A percentile compares a stretch with the other conserved stretches of the same genome.
Conservation (phyloP, 1,139 yeast species). For the Yamadazyma buinensis region DNA sequence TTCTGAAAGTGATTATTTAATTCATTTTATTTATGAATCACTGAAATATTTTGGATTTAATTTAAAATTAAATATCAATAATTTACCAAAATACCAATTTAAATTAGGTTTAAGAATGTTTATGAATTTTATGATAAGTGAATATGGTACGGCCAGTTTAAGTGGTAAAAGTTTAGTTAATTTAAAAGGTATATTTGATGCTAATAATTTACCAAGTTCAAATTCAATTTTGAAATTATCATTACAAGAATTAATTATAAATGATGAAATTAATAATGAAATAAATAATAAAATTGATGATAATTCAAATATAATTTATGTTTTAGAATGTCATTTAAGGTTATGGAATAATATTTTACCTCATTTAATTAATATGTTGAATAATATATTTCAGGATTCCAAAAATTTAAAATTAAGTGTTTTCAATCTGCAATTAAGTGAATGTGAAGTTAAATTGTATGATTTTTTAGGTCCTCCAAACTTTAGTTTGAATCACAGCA, state of each 20-base stretch:
- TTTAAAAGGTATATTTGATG: neutral
- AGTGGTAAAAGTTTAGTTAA: neutral
- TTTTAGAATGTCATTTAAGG: neutral
- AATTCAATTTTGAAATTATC: neutral
- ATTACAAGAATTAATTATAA: neutral
- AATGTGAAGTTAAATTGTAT: neutral
- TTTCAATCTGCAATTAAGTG: neutral
- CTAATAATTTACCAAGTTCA: neutral
- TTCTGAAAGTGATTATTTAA: constrained; percentile 1
- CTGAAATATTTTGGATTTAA: constrained; percentile 2
- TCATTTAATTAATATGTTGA: neutral
- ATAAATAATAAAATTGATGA: neutral
- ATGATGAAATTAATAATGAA: neutral
- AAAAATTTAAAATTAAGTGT: neutral
- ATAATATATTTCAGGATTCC: neutral
- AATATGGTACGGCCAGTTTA: neutral
- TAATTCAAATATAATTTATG: neutral
- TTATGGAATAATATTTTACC: constrained; percentile 2
- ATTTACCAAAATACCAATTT: constrained; percentile 2
- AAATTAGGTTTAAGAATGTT: constrained; percentile 4
- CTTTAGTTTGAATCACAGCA: neutral
- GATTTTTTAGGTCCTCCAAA: neutral
- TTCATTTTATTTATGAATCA: constrained; percentile 1
- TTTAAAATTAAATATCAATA: neutral
- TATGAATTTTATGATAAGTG: neutral